phyloP scores from a whole-genome alignment of 257 asterid species.

The Solanum gracilifrons region DNA sequence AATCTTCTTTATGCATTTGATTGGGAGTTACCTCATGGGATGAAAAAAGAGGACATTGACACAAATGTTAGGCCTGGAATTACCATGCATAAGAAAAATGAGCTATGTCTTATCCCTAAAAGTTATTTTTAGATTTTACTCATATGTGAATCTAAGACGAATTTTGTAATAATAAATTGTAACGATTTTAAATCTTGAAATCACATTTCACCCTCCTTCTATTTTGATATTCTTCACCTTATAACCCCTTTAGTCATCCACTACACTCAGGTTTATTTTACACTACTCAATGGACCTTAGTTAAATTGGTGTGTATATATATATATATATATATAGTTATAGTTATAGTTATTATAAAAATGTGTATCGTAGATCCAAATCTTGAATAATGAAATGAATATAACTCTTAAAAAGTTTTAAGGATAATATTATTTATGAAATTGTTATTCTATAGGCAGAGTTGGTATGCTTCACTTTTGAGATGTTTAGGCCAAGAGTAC shows the following conservation, averaged over 20 bases:
- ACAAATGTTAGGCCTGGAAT: background rate
- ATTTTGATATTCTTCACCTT: background rate
- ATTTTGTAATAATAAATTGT: background rate
- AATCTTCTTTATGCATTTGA: background rate
- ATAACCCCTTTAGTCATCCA: background rate
- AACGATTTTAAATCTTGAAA: too few species aligned
- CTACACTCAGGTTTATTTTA: background rate
- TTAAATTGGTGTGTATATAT: fast-evolving
- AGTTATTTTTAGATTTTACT: background rate
- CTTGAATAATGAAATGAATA: background rate
- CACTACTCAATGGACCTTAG: background rate
- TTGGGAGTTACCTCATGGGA: background rate
- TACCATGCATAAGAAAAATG: background rate
- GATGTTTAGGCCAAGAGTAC: background rate
- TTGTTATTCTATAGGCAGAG: background rate
- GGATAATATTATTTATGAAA: background rate
- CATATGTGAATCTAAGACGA: background rate
- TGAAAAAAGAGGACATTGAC: background rate
- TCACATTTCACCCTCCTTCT: background rate
- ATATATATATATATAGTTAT: too few species aligned
- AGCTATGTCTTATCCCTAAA: background rate
- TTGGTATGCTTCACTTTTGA: background rate
- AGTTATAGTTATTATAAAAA: too few species aligned
- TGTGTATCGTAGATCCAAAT: background rate
- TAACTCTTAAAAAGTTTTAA: background rate